Evolutionary conservation across 1,284 basidiomycete genomes (phyloP).

Genomic region (Fomitopsis schrenkii): DNA sequence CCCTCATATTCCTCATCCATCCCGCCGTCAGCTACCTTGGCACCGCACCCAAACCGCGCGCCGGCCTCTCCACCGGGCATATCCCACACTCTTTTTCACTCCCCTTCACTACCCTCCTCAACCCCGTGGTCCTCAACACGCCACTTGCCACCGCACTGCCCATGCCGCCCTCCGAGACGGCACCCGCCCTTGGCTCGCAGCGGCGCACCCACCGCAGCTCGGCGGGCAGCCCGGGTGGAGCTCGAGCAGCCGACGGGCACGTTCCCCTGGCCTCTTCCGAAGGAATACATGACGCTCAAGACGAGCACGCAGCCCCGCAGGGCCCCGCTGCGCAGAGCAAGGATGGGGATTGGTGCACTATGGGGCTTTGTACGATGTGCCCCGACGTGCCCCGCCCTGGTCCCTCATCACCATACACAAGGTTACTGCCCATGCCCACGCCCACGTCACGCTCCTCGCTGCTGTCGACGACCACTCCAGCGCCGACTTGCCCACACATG

Average conservation of each 20-base stretch:
- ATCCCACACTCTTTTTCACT: constrained; percentile 86
- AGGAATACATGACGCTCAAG: constrained; percentile 64
- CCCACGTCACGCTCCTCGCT: too few species aligned
- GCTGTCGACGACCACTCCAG: too few species aligned
- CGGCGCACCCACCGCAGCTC: not conserved
- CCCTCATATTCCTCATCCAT: not conserved
- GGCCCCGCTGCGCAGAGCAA: too few species aligned
- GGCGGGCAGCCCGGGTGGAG: not conserved
- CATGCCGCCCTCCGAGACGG: not conserved
- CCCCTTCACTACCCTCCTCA: constrained; percentile 80
- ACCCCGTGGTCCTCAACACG: constrained; percentile 34
- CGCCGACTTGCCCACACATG: too few species aligned
- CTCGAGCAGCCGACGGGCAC: not conserved
- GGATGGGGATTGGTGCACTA: too few species aligned
- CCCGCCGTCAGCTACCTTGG: constrained; percentile 62
- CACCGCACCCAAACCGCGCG: constrained; percentile 84
- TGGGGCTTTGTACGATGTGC: too few species aligned
- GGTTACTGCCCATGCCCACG: too few species aligned
- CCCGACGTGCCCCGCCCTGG: too few species aligned
- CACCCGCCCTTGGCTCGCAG: not conserved
- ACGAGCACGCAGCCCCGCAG: constrained; percentile 53
- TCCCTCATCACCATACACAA: too few species aligned
- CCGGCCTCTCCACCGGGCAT: constrained; percentile 87
- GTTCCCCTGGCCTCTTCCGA: constrained; percentile 3
- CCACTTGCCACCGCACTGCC: not conserved